A percentile compares a stretch with the other conserved stretches of the same genome.
phyloP scores from a whole-genome alignment of 148 eudicot genomes.

The Fallopia convolvulus region DNA sequence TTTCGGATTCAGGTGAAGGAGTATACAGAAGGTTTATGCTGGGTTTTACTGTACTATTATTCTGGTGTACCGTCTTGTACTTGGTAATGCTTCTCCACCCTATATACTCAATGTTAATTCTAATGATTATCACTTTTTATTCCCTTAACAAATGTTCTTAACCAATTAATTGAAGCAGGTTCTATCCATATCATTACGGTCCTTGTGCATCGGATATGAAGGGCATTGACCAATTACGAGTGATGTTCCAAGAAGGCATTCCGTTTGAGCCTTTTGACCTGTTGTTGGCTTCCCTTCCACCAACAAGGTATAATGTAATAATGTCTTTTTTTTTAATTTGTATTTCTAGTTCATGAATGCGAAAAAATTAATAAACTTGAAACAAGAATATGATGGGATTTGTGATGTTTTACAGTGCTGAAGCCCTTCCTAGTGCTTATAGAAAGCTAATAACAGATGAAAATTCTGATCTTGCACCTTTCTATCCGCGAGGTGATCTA shows the following conservation, averaged over 20 bases:
- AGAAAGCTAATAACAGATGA: slow-evolving; percentile 34
- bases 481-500: slow-evolving; percentile 42
- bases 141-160: neutral
- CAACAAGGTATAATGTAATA: slow-evolving; percentile 30
- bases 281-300: slow-evolving; percentile 60
- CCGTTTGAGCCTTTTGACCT: slow-evolving; percentile 60
- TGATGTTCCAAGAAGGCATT: slow-evolving; percentile 32
- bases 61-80: slow-evolving; percentile 45
- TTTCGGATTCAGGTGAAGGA: slow-evolving; percentile 27
- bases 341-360: neutral
- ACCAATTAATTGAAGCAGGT: slow-evolving; percentile 27
- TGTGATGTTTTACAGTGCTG: slow-evolving; percentile 29
- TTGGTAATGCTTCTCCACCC: slow-evolving; percentile 19
- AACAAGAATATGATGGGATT: neutral
- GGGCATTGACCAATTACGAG: slow-evolving; percentile 31
- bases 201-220: slow-evolving; percentile 53
- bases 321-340: neutral
- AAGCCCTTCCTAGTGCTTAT: slow-evolving; percentile 43
- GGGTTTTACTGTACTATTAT: slow-evolving; percentile 26
- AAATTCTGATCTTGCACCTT: slow-evolving; percentile 28
- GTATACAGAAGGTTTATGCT: slow-evolving; percentile 42
- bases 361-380: neutral
- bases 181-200: slow-evolving; percentile 43
- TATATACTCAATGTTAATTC: neutral
- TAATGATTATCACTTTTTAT: neutral